phyloP scores from a whole-genome alignment of 2,329 filamentous ascomycete species.

The Xylaria sp. region DNA sequence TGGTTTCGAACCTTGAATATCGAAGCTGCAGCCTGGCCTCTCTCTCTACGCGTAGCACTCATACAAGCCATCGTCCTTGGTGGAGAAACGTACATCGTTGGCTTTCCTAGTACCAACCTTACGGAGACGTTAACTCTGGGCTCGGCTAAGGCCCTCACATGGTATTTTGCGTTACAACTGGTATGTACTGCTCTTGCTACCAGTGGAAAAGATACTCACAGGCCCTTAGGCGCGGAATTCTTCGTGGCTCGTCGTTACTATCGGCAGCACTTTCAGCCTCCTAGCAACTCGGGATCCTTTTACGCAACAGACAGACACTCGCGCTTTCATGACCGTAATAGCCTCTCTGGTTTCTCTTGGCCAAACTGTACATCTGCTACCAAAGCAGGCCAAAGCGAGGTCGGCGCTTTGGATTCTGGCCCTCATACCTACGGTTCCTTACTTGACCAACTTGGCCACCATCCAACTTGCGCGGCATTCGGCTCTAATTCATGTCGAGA shows the following conservation, averaged over 20 bases:
- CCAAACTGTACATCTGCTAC: slow-evolving; percentile 42
- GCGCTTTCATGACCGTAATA: slow-evolving; percentile 36
- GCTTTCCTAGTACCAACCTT: slow-evolving; percentile 29
- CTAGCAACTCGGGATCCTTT: slow-evolving; percentile 40
- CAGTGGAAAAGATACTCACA: not conserved
- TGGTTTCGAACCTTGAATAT: slow-evolving; percentile 45
- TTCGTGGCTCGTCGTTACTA: slow-evolving; percentile 42
- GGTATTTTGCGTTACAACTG: slow-evolving; percentile 43
- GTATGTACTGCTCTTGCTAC: slow-evolving; percentile 34
- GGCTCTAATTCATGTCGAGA: slow-evolving; percentile 6
- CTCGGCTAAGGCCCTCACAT: slow-evolving; percentile 41
- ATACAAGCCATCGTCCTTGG: slow-evolving; percentile 29
- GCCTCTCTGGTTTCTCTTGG: slow-evolving; percentile 41
- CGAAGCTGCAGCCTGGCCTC: slow-evolving; percentile 26
- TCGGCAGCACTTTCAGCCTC: slow-evolving; percentile 43
- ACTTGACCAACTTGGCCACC: slow-evolving; percentile 36
- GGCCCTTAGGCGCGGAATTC: slow-evolving; percentile 38
- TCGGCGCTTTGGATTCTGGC: slow-evolving; percentile 41
- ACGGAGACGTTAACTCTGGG: slow-evolving; percentile 34
- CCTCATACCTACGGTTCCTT: slow-evolving; percentile 41
- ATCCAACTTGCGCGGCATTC: slow-evolving; percentile 31
- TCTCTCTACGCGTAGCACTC: slow-evolving; percentile 33
- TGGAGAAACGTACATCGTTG: slow-evolving; percentile 34
- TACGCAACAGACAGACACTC: slow-evolving; percentile 35
- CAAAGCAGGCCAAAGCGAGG: slow-evolving; percentile 39